Evolutionary conservation across 2,329 filamentous ascomycete species (phyloP), one percentile per base, ranked within the genome.

Genomic region (Aspergillus vadensis): DNA sequence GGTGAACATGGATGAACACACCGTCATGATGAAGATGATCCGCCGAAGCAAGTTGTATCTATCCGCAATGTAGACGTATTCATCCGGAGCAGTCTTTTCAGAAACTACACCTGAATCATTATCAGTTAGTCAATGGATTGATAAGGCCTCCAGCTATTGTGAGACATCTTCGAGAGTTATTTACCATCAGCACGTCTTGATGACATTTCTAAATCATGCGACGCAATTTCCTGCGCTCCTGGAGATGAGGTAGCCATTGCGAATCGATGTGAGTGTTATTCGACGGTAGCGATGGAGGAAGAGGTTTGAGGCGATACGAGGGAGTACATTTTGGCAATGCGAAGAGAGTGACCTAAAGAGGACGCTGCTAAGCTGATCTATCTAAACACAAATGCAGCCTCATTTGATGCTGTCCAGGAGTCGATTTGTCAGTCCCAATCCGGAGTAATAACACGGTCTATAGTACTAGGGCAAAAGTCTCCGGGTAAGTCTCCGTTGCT

Each of bases 51-150:
- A 38, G 14, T 19, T 17, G 41, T 50, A 47, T 32, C 8, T 27
- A 55, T 61, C 55, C 2, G 59, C 59, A 38, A 61, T 51, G 48
- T 61, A 61, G 59, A 58, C 47, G 39, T 61, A 47, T 44, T 61
- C 49, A 48, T 61, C 55, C 19, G 43, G 47, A 12, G 49, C 30
- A 53, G 50, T 14, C 27, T 9, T 30, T 53, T 23, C 50, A 36
- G 30, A 38, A 36, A 10, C 27, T 23, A 23, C 7, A 53, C 27
- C 6, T 25, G 30, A 23, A 7, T 53, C 9, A 14, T 2, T 19
- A 23, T 23, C 9, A 14, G 50, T 53, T 53, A 39, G 50, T 36
- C 27, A 53, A 32, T 30, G n/a, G 6, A 9, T 39, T 17, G 4
- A 53, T 27, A 53, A 53, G 14, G 50, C 50, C n/a, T 15, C 17